Conservation (phyloP, 2,329 filamentous ascomycete genomes). For the Chalara sp. region DNA sequence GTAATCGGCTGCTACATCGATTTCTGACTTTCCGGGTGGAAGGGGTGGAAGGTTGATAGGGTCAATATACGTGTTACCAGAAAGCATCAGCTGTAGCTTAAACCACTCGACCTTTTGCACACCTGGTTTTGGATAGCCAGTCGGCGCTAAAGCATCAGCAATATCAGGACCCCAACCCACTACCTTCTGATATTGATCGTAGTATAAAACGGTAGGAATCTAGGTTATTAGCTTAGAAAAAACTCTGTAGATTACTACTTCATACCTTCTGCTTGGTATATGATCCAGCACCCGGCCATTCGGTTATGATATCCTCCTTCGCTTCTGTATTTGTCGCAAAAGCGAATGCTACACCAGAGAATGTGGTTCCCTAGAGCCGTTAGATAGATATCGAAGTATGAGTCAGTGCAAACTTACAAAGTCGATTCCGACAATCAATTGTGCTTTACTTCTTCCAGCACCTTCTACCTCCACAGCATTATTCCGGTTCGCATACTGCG, state of each 20-base stretch:
- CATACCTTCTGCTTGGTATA: slow-evolving; percentile 96
- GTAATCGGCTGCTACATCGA: slow-evolving; percentile 98
- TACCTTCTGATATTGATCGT: slow-evolving; percentile 98
- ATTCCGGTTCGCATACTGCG: slow-evolving; percentile 28
- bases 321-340: slow-evolving; percentile 94
- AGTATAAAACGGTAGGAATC: slow-evolving; percentile 99
- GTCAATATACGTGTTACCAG: slow-evolving; percentile 97
- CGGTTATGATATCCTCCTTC: slow-evolving; percentile 97
- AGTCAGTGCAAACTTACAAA: slow-evolving; percentile 59
- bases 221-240: slow-evolving; percentile 32
- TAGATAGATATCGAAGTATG: slow-evolving; percentile 6
- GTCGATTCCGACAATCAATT: slow-evolving; percentile 97
- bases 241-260: neutral
- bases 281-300: slow-evolving; percentile 96
- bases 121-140: slow-evolving; percentile 93
- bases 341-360: slow-evolving; percentile 92
- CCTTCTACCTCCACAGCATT: slow-evolving; percentile 73
- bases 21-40: slow-evolving; percentile 95
- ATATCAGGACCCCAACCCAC: slow-evolving; percentile 99
- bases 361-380: slow-evolving; percentile 74
- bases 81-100: slow-evolving; percentile 98
- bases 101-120: slow-evolving; percentile 99
- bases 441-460: slow-evolving; percentile 83
- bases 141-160: slow-evolving; percentile 90
- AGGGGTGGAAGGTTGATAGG: slow-evolving; percentile 97